These are phyloP conservation scores for Arabidopsis arenosa DNA, from an alignment of 345 rosid species.

Conservation along the genomic window DNA sequence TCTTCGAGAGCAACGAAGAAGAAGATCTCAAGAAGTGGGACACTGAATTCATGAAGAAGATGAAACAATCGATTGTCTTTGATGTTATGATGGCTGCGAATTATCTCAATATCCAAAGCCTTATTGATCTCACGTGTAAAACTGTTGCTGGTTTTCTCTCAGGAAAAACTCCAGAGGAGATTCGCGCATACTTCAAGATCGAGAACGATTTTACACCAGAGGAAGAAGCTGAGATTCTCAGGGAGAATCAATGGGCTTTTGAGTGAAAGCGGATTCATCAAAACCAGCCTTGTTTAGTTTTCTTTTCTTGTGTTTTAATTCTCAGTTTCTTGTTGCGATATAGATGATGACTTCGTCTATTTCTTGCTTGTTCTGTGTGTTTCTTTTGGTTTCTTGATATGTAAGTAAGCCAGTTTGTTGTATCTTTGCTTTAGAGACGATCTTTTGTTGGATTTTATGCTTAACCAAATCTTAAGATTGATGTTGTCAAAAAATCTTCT, in stretches of 20 bases:
- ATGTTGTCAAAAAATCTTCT: background rate
- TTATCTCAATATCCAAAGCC: constrained; percentile 54
- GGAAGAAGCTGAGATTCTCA: constrained; percentile 62
- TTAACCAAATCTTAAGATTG: background rate
- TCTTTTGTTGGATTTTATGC: background rate
- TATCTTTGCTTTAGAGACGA: background rate
- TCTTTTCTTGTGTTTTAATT: background rate
- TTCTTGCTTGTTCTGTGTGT: background rate
- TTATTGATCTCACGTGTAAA: constrained; percentile 62
- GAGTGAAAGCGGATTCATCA: constrained; percentile 42
- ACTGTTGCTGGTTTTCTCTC: constrained; percentile 64
- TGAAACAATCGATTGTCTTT: constrained; percentile 53
- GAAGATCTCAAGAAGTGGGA: constrained; percentile 60
- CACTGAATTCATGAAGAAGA: constrained; percentile 56
- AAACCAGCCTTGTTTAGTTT: too few species aligned
- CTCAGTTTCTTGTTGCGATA: background rate
- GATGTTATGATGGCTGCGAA: constrained; percentile 65
- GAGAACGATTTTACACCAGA: constrained; percentile 59
- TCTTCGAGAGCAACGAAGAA: constrained; percentile 31
- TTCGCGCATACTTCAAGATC: constrained; percentile 56
- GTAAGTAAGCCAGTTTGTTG: too few species aligned
- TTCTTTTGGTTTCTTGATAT: background rate
- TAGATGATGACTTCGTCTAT: background rate
- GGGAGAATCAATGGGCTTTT: constrained; percentile 66
- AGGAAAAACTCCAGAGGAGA: constrained; percentile 57